These are phyloP conservation scores for Klebsormidium nitens DNA, from an alignment of 139 green algal species.

Conservation along the genomic window DNA sequence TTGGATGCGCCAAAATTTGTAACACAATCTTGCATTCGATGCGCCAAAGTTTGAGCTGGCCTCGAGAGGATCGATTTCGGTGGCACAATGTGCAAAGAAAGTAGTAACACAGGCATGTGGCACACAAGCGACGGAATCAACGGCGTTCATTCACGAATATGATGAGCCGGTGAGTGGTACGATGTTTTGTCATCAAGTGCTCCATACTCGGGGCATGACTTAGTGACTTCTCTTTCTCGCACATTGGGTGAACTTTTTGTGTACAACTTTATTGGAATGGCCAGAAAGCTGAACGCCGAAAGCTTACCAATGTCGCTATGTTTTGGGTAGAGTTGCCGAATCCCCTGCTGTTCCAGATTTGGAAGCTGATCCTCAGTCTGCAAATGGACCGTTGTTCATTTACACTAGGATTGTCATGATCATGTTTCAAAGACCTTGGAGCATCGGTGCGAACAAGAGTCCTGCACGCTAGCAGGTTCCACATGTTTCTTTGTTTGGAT, in stretches of 20 bases:
- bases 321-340: not conserved
- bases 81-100: too few relatives aligned
- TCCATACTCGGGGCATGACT: too few relatives aligned
- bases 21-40: too few relatives aligned
- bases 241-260: not conserved
- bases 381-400: not conserved
- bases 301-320: not conserved
- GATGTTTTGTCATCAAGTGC: too few relatives aligned
- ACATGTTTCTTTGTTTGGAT: not conserved
- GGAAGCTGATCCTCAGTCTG: not conserved
- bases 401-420: not conserved
- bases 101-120: too few relatives aligned
- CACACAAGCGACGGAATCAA: too few relatives aligned
- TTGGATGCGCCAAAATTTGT: too few relatives aligned
- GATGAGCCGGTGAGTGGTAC: too few relatives aligned
- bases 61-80: too few relatives aligned
- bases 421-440: not conserved
- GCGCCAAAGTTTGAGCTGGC: too few relatives aligned
- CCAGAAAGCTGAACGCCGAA: not conserved
- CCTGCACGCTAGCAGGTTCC: not conserved
- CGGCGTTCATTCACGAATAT: too few relatives aligned
- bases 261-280: not conserved
- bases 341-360: not conserved
- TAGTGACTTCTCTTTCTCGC: not conserved
- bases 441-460: constrained; percentile 1